These are phyloP conservation scores for Cetraspora pellucida DNA, from an alignment of 192 early-diverging fungal species.

Conservation along the genomic window DNA sequence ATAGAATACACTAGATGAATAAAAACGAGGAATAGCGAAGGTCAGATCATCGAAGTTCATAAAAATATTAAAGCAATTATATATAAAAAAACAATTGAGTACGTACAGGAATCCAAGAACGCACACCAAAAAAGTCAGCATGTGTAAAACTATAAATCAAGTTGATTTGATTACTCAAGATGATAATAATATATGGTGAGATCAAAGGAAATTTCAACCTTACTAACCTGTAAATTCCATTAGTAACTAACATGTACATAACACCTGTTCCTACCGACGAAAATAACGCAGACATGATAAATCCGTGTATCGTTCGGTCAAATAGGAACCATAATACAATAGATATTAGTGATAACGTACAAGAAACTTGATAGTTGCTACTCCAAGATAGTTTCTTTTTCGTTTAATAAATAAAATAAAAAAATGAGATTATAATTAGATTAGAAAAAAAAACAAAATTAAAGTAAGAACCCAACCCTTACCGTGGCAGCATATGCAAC, in stretches of 20 bases:
- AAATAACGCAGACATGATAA: constrained; percentile 55
- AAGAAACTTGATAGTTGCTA: constrained; percentile 59
- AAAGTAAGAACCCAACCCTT: background rate
- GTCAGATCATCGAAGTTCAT: background rate
- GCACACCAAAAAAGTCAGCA: constrained; percentile 70
- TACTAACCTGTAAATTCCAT: constrained; percentile 64
- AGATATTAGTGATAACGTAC: constrained; percentile 59
- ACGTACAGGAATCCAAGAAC: constrained; percentile 69
- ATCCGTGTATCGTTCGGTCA: constrained; percentile 70
- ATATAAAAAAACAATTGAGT: constrained; percentile 17
- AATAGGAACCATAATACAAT: constrained; percentile 72
- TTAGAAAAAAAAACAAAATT: background rate
- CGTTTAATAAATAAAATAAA: background rate
- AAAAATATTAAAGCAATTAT: background rate
- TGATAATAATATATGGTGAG: background rate
- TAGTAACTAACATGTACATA: constrained; percentile 56
- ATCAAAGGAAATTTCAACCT: background rate
- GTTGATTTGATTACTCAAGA: background rate
- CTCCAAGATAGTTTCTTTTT: constrained; percentile 60
- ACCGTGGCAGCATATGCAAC: constrained; percentile 68
- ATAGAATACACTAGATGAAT: constrained; percentile 42
- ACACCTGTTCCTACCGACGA: constrained; percentile 62
- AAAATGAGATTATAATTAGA: background rate
- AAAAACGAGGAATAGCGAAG: background rate
- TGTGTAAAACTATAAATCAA: constrained; percentile 57